These are phyloP conservation scores for Westerdykella sp. DNA, from an alignment of 2,329 filamentous ascomycete genomes.

Conservation along the genomic window DNA sequence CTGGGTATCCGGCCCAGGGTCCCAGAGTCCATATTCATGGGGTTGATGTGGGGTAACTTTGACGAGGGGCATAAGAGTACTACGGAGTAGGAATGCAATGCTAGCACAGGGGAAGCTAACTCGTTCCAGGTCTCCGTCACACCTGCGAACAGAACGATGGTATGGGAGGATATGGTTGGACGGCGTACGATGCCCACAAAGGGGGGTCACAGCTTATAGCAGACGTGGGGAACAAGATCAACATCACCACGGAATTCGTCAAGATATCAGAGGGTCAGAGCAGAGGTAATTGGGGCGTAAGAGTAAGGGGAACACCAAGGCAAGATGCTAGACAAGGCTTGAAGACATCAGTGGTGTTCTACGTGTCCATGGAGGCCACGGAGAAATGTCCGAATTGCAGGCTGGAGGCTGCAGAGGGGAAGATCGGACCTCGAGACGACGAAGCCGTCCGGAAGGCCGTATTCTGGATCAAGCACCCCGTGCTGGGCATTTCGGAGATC, in stretches of 20 bases:
- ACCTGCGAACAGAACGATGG: conserved; percentile 90
- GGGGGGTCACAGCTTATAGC: conserved; percentile 85
- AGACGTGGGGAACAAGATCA: conserved; percentile 75
- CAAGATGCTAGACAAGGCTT: conserved; percentile 57
- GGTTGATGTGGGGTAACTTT: conserved; percentile 81
- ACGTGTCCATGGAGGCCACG: conserved; percentile 68
- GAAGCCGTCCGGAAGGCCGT: conserved; percentile 57
- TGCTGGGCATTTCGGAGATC: conserved; percentile 72
- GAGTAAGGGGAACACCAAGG: conserved; percentile 72
- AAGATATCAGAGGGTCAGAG: conserved; percentile 80
- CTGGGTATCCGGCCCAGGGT: conserved; percentile 80
- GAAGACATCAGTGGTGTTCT: conserved; percentile 75
- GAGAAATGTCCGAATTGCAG: conserved; percentile 42
- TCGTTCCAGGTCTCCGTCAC: conserved; percentile 60
- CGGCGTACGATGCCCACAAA: conserved; percentile 80
- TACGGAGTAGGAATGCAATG: conserved; percentile 22
- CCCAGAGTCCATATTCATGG: conserved; percentile 71
- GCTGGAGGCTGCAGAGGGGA: conserved; percentile 53
- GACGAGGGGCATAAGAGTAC: conserved; percentile 71
- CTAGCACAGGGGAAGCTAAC: conserved; percentile 5
- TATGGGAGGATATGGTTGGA: conserved; percentile 94
- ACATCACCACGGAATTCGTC: conserved; percentile 85
- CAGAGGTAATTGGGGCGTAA: conserved; percentile 82
- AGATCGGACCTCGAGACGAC: conserved; percentile 40
- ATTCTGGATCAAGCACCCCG: conserved; percentile 60